phyloP scores from a whole-genome alignment of 371 early-diverging fungal genomes.

The Mortierella sp. region DNA sequence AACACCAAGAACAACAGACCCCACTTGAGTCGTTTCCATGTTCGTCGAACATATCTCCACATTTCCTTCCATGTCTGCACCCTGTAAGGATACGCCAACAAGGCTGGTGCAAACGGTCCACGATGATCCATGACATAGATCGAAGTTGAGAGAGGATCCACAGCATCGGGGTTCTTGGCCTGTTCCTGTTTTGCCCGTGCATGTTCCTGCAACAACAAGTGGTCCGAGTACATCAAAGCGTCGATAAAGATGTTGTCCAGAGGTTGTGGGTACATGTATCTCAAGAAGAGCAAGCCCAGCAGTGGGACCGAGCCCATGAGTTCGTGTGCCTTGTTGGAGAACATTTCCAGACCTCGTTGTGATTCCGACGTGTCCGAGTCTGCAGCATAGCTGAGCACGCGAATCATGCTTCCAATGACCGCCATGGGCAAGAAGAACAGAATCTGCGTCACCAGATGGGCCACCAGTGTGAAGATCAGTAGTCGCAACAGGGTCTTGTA shows the following conservation, averaged over 20 bases:
- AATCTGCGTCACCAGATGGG: constrained; percentile 57
- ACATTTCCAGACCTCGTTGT: constrained; percentile 45
- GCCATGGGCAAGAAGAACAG: constrained; percentile 57
- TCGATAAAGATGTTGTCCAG: constrained; percentile 74
- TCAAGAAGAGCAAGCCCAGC: constrained; percentile 65
- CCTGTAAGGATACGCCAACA: constrained; percentile 56
- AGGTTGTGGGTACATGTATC: constrained; percentile 73
- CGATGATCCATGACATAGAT: constrained; percentile 54
- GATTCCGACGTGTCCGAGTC: constrained; percentile 50
- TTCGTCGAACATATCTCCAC: constrained; percentile 58
- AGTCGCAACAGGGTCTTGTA: constrained; percentile 60
- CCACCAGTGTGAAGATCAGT: constrained; percentile 59
- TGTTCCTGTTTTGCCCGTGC: constrained; percentile 40
- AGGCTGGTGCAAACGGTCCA: constrained; percentile 58
- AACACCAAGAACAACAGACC: constrained; percentile 59
- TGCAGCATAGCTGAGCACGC: constrained; percentile 42
- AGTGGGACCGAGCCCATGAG: constrained; percentile 62
- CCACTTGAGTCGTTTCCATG: constrained; percentile 61
- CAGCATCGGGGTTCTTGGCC: constrained; percentile 15
- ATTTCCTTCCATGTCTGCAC: constrained; percentile 66
- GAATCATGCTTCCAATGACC: constrained; percentile 52
- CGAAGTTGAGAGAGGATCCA: constrained; percentile 25
- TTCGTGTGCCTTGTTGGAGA: constrained; percentile 54
- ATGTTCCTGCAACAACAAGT: constrained; percentile 38
- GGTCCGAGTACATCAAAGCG: constrained; percentile 61